These are phyloP conservation scores for Talaromyces albobiverticillius DNA, from an alignment of 2,329 filamentous ascomycete genomes.

Conservation along the genomic window DNA sequence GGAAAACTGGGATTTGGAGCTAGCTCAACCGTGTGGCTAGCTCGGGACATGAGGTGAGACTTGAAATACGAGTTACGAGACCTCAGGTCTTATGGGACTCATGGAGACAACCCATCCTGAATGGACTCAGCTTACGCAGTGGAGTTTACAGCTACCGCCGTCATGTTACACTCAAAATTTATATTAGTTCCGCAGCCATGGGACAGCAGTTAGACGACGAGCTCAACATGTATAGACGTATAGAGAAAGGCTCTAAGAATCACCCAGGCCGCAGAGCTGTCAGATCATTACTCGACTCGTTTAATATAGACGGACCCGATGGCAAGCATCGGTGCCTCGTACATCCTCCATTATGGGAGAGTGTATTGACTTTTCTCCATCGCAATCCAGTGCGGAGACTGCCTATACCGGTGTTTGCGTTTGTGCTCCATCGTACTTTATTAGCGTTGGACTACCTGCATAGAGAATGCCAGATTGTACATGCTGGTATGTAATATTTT, in stretches of 20 bases:
- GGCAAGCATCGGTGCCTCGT: slow-evolving; percentile 33
- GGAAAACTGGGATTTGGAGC: slow-evolving; percentile 37
- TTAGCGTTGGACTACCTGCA: slow-evolving; percentile 48
- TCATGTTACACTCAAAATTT: slow-evolving; percentile 32
- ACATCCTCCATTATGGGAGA: slow-evolving; percentile 45
- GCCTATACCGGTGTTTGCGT: slow-evolving; percentile 30
- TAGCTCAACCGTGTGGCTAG: slow-evolving; percentile 37
- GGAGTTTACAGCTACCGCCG: slow-evolving; percentile 23
- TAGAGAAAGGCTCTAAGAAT: slow-evolving; percentile 23
- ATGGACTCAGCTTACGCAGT: too few species aligned
- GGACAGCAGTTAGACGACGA: slow-evolving; percentile 35
- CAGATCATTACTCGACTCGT: slow-evolving; percentile 8
- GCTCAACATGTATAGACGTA: slow-evolving; percentile 42
- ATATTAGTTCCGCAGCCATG: slow-evolving; percentile 26
- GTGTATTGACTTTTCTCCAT: slow-evolving; percentile 35
- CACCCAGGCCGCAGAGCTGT: slow-evolving; percentile 32
- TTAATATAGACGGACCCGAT: slow-evolving; percentile 1
- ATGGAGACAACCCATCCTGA: too few species aligned
- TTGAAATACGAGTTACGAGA: not conserved
- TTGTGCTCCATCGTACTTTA: slow-evolving; percentile 40
- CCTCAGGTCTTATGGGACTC: not conserved
- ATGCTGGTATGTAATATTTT: slow-evolving; percentile 48
- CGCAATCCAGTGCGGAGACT: slow-evolving; percentile 31
- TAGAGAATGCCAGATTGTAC: slow-evolving; percentile 44
- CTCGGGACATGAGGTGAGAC: slow-evolving; percentile 31